Conservation (phyloP, 139 green algal species). For the Desmodesmus armatus region DNA sequence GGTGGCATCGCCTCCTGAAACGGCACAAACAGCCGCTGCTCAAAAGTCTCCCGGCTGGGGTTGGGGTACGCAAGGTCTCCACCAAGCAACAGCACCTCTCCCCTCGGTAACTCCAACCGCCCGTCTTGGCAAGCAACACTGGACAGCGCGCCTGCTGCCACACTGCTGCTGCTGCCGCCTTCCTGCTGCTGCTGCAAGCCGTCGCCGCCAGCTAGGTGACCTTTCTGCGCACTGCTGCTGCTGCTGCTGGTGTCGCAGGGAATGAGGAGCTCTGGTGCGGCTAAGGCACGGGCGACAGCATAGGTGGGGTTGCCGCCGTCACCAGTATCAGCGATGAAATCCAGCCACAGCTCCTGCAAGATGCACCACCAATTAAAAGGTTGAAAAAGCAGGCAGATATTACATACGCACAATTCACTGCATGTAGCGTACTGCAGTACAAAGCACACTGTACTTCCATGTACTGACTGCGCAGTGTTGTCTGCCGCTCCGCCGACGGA, state of each 20-base stretch:
- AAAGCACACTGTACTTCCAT: no score
- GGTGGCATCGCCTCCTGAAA: slow-evolving; percentile 88
- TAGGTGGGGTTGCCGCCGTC: slow-evolving; percentile 92
- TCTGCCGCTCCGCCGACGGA: no score
- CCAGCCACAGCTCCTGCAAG: slow-evolving; percentile 84
- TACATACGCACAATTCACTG: no score
- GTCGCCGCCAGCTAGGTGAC: no score
- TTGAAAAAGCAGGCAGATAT: no score
- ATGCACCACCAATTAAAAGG: no score
- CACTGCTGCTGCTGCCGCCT: not conserved
- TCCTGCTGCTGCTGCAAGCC: slow-evolving; percentile 10
- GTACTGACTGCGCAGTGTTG: no score
- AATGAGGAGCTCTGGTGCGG: slow-evolving; percentile 65
- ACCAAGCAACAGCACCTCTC: slow-evolving; percentile 78
- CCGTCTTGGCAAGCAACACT: no score
- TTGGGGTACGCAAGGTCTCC: slow-evolving; percentile 93
- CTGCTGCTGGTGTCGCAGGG: slow-evolving; percentile 38
- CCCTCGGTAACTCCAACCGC: slow-evolving; percentile 67
- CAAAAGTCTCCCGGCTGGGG: slow-evolving; percentile 84
- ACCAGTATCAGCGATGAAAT: slow-evolving; percentile 85
- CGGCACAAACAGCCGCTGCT: slow-evolving; percentile 80
- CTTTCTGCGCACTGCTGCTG: not conserved
- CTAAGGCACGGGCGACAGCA: slow-evolving; percentile 79
- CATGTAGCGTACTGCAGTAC: no score
- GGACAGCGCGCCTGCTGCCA: not conserved